Percentiles rank a stretch among this genome's conserved stretches.
Evolutionary conservation across 2,329 filamentous ascomycete species (phyloP).

Genomic region (Neofusicoccum sp.): DNA sequence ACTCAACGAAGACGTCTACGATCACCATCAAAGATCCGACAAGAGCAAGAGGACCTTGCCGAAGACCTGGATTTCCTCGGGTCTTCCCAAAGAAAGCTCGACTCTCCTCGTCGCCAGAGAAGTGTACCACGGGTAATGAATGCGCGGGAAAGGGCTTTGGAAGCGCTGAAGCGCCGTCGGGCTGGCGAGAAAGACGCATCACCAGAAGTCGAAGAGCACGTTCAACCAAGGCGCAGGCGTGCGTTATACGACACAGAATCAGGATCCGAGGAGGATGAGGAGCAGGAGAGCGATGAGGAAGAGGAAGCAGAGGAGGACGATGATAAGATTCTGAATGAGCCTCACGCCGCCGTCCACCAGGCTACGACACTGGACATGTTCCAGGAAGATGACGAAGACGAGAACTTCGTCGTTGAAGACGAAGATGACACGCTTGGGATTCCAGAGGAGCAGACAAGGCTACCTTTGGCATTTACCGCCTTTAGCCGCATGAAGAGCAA

Average conservation of each 20-base stretch:
- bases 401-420: conserved; percentile 64
- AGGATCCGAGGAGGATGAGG: conserved; percentile 22
- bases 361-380: conserved; percentile 44
- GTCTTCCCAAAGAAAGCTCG: conserved; percentile 30
- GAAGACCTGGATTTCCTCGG: conserved; percentile 47
- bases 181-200: conserved; percentile 30
- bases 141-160: conserved; percentile 43
- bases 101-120: conserved; percentile 19
- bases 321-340: background rate
- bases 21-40: conserved; percentile 18
- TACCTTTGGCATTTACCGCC: conserved; percentile 68
- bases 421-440: conserved; percentile 54
- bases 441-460: conserved; percentile 55
- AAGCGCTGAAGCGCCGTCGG: conserved; percentile 42
- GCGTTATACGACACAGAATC: conserved; percentile 23
- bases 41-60: conserved; percentile 43
- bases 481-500: conserved; percentile 65
- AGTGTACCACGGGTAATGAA: conserved; percentile 27
- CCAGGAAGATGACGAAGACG: conserved; percentile 56
- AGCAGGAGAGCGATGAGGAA: conserved; percentile 26
- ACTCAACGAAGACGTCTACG: conserved; percentile 14
- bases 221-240: conserved; percentile 26
- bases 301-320: conserved; percentile 24
- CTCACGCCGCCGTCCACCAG: conserved; percentile 15
- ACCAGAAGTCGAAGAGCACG: conserved; percentile 19